Conservation (phyloP, 75 land plant genomes). For the Selaginella tamariscina region DNA sequence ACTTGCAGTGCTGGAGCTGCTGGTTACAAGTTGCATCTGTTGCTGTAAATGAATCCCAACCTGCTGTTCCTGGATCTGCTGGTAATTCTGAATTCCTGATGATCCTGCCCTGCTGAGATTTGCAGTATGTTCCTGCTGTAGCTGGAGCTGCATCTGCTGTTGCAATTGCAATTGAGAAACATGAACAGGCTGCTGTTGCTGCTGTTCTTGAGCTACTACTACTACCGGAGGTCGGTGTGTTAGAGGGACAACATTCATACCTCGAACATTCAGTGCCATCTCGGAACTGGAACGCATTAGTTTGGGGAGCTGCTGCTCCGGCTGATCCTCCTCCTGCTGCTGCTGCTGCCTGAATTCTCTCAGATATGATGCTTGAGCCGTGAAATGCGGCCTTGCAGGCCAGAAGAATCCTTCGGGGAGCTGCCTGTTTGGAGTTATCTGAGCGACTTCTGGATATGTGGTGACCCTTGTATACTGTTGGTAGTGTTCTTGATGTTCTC, state of each 20-base stretch:
- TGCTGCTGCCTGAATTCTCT: background rate
- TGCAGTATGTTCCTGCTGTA: background rate
- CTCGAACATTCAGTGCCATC: background rate
- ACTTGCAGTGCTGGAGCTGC: background rate
- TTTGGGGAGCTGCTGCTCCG: background rate
- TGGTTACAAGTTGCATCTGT: background rate
- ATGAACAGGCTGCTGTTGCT: background rate
- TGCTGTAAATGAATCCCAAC: background rate
- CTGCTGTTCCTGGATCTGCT: background rate
- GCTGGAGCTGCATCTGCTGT: background rate
- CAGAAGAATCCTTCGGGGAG: background rate
- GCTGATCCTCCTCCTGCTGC: background rate
- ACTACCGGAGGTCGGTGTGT: background rate
- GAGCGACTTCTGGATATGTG: background rate
- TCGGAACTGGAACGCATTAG: too few relatives aligned
- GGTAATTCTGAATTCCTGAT: too few relatives aligned
- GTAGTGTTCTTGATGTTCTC: background rate
- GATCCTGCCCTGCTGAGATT: too few relatives aligned
- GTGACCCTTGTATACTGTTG: background rate
- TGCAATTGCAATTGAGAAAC: background rate
- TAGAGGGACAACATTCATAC: background rate
- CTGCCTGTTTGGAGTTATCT: too few relatives aligned
- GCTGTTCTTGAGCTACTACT: background rate
- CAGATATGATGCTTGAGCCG: background rate
- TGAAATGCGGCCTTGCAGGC: background rate